Conservation (phyloP, 108 stramenopile species). For the Nitzschia sp. region DNA sequence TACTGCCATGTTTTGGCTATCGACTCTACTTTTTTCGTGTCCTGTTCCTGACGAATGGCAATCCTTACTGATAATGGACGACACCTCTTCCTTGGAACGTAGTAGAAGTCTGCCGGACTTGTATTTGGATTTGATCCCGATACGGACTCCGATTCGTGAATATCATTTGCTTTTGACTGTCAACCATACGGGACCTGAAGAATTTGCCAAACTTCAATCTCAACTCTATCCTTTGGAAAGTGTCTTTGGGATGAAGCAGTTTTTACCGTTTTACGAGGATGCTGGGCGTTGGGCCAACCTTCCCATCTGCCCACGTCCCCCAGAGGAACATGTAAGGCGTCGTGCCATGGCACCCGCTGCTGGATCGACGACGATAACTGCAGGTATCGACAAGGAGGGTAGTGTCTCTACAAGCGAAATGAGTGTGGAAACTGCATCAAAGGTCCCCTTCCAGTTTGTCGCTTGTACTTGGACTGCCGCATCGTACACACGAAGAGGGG, state of each 20-base stretch:
- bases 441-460: constrained; percentile 12
- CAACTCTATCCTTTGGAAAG: not conserved
- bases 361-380: not conserved
- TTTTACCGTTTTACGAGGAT: constrained; percentile 59
- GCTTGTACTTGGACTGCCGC: constrained; percentile 37
- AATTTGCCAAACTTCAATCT: not conserved
- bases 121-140: constrained; percentile 74
- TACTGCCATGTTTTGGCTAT: constrained; percentile 31
- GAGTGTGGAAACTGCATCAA: not conserved
- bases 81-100: not conserved
- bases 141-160: constrained; percentile 58
- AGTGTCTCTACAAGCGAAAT: not conserved
- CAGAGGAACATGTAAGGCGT: not conserved
- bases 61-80: constrained; percentile 1
- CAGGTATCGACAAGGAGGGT: not conserved
- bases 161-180: constrained; percentile 19
- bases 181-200: constrained; percentile 17
- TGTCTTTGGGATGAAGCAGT: constrained; percentile 48
- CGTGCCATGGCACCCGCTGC: not conserved
- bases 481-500: constrained; percentile 31
- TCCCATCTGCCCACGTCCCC: constrained; percentile 51
- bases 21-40: constrained; percentile 60
- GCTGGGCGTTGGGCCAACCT: constrained; percentile 83
- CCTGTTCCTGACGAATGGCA: constrained; percentile 56
- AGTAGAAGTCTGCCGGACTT: constrained; percentile 18